These are phyloP conservation scores for Fraxinus excelsior DNA, from an alignment of 257 asterid genomes.

Conservation along the genomic window DNA sequence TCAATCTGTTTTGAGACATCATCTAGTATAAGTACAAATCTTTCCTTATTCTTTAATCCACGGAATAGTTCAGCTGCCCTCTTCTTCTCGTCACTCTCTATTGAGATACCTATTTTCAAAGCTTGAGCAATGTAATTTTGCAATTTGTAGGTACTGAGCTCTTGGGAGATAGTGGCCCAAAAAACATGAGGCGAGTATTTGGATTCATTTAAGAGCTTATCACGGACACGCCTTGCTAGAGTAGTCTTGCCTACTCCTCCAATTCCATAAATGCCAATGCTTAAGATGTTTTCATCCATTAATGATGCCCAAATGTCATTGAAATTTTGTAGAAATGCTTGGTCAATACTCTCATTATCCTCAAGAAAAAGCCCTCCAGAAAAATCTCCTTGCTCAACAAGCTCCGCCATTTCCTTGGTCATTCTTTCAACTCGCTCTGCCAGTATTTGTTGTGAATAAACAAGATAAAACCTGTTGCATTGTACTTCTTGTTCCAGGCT, in stretches of 20 bases:
- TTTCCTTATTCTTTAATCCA: constrained; percentile 11
- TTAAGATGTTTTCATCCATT: constrained; percentile 10
- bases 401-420: not conserved
- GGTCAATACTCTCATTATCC: constrained; percentile 1
- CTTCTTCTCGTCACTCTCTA: constrained; percentile 24
- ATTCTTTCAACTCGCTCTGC: not conserved
- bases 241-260: constrained; percentile 37
- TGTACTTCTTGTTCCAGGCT: not conserved
- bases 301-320: constrained; percentile 23
- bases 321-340: constrained; percentile 7
- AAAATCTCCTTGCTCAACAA: constrained; percentile 12
- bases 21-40: constrained; percentile 33
- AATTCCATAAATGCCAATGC: constrained; percentile 36
- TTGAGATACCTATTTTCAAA: constrained; percentile 15
- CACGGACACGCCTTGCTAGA: constrained; percentile 30
- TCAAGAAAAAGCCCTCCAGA: constrained; percentile 10
- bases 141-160: constrained; percentile 18
- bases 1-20: constrained; percentile 27
- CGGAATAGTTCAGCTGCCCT: constrained; percentile 28
- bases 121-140: constrained; percentile 25
- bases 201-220: constrained; percentile 26
- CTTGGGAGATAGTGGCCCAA: constrained; percentile 33
- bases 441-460: not conserved
- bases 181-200: constrained; percentile 23
- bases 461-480: not conserved